These are phyloP conservation scores for Chrysoporthe austroafricana DNA, from an alignment of 2,329 filamentous ascomycete genomes.

Conservation along the genomic window DNA sequence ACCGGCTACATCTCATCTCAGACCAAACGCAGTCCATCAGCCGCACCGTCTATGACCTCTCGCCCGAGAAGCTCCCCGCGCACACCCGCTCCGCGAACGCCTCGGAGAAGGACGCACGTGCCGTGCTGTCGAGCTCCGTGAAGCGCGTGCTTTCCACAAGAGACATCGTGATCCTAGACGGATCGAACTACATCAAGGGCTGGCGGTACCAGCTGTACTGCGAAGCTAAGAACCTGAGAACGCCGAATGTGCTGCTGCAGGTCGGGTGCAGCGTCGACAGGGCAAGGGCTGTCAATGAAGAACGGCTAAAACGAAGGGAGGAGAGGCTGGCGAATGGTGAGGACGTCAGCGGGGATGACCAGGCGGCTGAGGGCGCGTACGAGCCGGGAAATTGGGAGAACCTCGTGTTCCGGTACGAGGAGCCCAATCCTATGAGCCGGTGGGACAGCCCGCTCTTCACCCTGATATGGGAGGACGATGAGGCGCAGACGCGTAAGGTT, in stretches of 20 bases:
- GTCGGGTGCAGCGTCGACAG: conserved; percentile 60
- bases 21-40: conserved; percentile 72
- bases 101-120: conserved; percentile 81
- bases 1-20: conserved; percentile 74
- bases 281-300: conserved; percentile 63
- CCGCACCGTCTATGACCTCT: conserved; percentile 72
- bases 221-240: conserved; percentile 79
- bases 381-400: conserved; percentile 72
- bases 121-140: conserved; percentile 75
- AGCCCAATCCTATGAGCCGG: conserved; percentile 81
- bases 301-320: conserved; percentile 48
- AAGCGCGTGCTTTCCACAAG: conserved; percentile 74
- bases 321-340: conserved; percentile 41
- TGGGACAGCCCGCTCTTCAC: conserved; percentile 87
- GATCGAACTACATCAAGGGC: conserved; percentile 87
- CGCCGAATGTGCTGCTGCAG: conserved; percentile 75
- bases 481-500: conserved; percentile 56
- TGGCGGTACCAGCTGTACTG: conserved; percentile 87
- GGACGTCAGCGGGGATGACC: conserved; percentile 37
- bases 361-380: conserved; percentile 48
- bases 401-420: conserved; percentile 80
- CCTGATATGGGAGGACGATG: conserved; percentile 74
- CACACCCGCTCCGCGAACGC: conserved; percentile 72
- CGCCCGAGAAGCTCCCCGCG: conserved; percentile 52
- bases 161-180: conserved; percentile 80